Evolutionary conservation across 768 basidiomycete genomes (phyloP), one percentile per base, ranked within the genome.

Genomic region (Pleurotus sapidus): DNA sequence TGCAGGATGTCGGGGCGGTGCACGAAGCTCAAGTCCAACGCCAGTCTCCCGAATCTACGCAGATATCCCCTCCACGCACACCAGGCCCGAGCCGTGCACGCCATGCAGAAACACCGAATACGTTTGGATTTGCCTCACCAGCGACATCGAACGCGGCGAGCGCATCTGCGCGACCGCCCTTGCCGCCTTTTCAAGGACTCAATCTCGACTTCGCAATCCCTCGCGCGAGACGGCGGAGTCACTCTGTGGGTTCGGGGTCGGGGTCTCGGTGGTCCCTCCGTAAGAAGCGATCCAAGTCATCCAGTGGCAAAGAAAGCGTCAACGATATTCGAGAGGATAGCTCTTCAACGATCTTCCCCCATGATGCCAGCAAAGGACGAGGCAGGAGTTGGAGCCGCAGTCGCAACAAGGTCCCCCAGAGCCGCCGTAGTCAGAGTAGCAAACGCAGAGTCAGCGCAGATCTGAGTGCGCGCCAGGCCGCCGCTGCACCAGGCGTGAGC

Each of bases 371-470:
- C 25, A 45, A 45, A 23, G 17, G 46, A 18, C 56, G 45, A 20
- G 27, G 42, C 20, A 50, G 46, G 48, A 56, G 18, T 15, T 48
- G 46, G 46, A 56, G 46, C 9, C 18, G 23, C 6, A 57, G 30
- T 45, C 25, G 27, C 11, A 49, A 20, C 15, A 51, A 30, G 17
- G 37, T 8, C 14, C 4, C 27, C 18, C 5, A 51, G 30, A 37
- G 25, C 8, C 25, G 37, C 14, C 69, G 67, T 51, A 68, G 67
- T 27, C 65, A 57, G 14, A 71, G 70, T 57, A 74, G 72, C 50
- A 34, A 34, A 34, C 72, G 84, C 63, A 75, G 84, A 46, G 70
- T 72, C 46, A 86, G 84, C 61, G 84, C 85, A 24, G 84, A 86
- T 50, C 84, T 81, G 71, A 83, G 74, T 48, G 74, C 83, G 15